These are phyloP conservation scores for Achaetomium macrosporum DNA, from an alignment of 2,329 filamentous ascomycete species.

Conservation along the genomic window DNA sequence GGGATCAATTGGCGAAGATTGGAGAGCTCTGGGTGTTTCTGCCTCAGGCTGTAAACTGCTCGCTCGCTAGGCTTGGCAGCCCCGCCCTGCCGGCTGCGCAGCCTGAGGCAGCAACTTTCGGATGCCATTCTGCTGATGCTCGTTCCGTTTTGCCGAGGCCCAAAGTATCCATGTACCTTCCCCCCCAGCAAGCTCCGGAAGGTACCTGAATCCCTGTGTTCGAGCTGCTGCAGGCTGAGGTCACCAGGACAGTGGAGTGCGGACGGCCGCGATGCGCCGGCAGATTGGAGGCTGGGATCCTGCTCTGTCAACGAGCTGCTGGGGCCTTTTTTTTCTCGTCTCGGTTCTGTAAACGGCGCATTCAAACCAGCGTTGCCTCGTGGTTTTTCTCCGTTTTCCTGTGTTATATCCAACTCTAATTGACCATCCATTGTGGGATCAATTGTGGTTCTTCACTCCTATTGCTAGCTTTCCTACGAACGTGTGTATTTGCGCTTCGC, in stretches of 20 bases:
- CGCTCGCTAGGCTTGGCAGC: too few species aligned
- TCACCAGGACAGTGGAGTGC: conserved; percentile 19
- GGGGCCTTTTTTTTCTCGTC: conserved; percentile 13
- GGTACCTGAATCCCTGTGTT: conserved; percentile 15
- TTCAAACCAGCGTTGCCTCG: conserved; percentile 2
- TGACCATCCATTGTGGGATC: not conserved
- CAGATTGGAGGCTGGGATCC: conserved; percentile 10
- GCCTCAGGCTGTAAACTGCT: conserved; percentile 19
- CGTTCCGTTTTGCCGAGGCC: conserved; percentile 16
- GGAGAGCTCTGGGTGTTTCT: conserved; percentile 16
- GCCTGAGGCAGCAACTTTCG: not conserved
- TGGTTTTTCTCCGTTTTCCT: conserved; percentile 5
- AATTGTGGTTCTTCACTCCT: not conserved
- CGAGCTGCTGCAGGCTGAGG: conserved; percentile 20
- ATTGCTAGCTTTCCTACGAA: not conserved
- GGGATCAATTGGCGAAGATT: conserved; percentile 23
- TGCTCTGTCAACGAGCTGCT: conserved; percentile 11
- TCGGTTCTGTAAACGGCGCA: conserved; percentile 10
- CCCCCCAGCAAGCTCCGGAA: conserved; percentile 8
- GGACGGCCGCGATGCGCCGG: conserved; percentile 11
- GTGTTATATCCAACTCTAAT: conserved; percentile 1
- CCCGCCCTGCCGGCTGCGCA: too few species aligned
- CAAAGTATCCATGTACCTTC: not conserved
- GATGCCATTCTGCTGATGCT: not conserved
- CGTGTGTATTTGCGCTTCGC: conserved; percentile 3